Evolutionary conservation across 495 filamentous ascomycete genomes (phyloP).

Genomic region (Xylaria grammica): DNA sequence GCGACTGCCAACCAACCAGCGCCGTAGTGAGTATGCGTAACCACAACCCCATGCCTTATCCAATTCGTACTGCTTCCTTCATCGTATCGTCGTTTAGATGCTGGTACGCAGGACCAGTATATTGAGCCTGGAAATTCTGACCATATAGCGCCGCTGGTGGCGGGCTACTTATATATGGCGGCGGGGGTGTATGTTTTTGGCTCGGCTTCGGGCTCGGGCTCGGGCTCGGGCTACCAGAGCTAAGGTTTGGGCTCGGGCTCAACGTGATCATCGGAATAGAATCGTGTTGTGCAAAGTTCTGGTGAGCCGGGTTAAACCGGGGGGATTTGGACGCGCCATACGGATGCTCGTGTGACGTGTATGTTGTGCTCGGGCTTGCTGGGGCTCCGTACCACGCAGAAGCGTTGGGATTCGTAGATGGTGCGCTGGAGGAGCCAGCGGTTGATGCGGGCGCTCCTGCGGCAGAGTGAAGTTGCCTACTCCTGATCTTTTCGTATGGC

Average conservation of each 20-base stretch:
- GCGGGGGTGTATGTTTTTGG: background rate
- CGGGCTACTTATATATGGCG: background rate
- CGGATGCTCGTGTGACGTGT: background rate
- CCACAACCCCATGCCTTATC: background rate
- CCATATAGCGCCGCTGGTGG: background rate
- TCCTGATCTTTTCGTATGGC: background rate
- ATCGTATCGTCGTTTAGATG: background rate
- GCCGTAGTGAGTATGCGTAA: background rate
- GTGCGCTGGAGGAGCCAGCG: background rate
- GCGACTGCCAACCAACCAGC: background rate
- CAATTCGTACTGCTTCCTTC: background rate
- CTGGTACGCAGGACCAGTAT: background rate
- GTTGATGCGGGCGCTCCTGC: background rate
- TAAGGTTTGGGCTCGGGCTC: background rate
- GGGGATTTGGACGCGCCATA: background rate
- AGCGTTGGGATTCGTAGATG: background rate
- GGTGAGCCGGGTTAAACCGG: background rate
- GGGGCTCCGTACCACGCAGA: background rate
- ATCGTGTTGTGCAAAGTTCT: background rate
- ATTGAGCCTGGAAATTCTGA: background rate
- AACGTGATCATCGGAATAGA: conserved; percentile 2
- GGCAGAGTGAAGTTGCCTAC: background rate
- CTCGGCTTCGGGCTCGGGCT: background rate
- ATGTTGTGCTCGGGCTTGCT: background rate
- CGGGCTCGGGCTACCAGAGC: background rate